phyloP scores from a whole-genome alignment of 768 basidiomycete species.

The Lactarius akahatsu region DNA sequence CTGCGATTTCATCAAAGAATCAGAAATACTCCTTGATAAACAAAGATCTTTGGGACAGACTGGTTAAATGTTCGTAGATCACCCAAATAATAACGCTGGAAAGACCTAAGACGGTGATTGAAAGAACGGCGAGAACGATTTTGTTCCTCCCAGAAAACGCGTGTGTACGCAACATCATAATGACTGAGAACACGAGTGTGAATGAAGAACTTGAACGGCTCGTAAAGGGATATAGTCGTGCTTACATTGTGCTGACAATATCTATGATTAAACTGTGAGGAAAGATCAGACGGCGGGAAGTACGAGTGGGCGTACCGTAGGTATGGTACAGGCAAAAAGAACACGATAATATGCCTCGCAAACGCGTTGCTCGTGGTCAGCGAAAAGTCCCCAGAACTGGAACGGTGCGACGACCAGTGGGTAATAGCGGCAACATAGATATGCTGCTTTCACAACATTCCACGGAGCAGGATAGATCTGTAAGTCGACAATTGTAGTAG shows the following conservation, averaged over 20 bases:
- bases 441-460: conserved; percentile 21
- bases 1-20: conserved; percentile 10
- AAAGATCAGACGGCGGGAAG: not conserved
- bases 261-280: conserved; percentile 6
- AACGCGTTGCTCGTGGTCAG: not conserved
- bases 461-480: conserved; percentile 25
- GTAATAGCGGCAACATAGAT: conserved; percentile 27
- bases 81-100: conserved; percentile 17
- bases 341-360: conserved; percentile 12
- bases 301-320: conserved; percentile 11
- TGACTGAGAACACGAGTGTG: conserved; percentile 14
- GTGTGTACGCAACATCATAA: conserved; percentile 27
- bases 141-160: conserved; percentile 22
- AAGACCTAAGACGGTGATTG: not conserved
- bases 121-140: conserved; percentile 11
- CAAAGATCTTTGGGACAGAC: conserved; percentile 1
- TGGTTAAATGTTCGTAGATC: not conserved
- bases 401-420: conserved; percentile 22
- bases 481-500: not conserved
- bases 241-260: conserved; percentile 24
- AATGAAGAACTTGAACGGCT: conserved; percentile 4
- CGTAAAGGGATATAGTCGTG: not conserved
- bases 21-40: not conserved
- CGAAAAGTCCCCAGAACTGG: conserved; percentile 18
- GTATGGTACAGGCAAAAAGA: conserved; percentile 13